phyloP scores from a whole-genome alignment of 306 rosid species.

The Medicago arabica region DNA sequence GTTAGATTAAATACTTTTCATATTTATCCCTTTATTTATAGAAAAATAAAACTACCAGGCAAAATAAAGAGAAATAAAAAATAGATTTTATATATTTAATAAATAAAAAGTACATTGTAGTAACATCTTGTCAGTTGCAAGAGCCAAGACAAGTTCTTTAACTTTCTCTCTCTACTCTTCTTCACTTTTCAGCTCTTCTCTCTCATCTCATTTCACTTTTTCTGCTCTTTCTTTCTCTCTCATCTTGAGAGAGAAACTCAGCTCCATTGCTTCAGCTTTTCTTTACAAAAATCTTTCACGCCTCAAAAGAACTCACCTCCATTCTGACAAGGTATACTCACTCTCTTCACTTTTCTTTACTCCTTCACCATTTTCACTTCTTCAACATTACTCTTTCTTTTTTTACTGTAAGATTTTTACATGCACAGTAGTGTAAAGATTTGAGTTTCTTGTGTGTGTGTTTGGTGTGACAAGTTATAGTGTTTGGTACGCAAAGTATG shows the following conservation, averaged over 20 bases:
- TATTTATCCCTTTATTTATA: no score
- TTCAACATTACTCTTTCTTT: neutral
- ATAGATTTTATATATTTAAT: neutral
- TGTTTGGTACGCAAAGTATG: constrained; percentile 13
- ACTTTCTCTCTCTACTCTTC: neutral
- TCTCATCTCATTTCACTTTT: neutral
- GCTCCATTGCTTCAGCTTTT: neutral
- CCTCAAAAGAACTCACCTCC: constrained; percentile 3
- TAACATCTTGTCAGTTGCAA: constrained; percentile 10
- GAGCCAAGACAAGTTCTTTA: neutral
- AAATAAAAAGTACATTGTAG: neutral
- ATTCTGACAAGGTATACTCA: neutral
- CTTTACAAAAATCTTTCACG: neutral
- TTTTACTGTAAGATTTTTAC: neutral
- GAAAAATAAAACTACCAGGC: no score
- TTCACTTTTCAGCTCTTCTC: neutral
- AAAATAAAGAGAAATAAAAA: no score
- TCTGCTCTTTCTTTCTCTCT: neutral
- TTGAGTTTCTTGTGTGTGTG: neutral
- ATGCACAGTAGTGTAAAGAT: constrained; percentile 8
- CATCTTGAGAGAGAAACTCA: neutral
- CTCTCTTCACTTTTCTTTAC: neutral
- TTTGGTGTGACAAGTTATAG: constrained; percentile 2
- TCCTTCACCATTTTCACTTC: constrained; percentile 1
- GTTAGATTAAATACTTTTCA: no score